These are phyloP conservation scores for Quercus tomentella DNA, from an alignment of 331 rosid species.

Conservation along the genomic window DNA sequence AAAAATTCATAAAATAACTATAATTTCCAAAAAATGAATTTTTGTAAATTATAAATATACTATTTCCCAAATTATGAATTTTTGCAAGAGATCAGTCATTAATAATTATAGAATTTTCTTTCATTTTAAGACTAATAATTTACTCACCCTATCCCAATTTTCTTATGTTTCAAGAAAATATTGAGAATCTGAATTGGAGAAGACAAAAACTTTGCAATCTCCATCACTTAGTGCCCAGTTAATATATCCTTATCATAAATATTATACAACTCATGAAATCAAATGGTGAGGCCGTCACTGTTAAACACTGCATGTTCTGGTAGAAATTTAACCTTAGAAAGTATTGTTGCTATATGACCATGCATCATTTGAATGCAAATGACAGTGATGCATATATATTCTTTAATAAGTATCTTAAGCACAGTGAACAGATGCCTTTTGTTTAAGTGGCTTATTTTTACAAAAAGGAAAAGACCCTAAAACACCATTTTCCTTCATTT, in stretches of 20 bases:
- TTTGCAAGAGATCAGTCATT: background rate
- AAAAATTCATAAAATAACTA: background rate
- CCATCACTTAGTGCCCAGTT: background rate
- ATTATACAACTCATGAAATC: background rate
- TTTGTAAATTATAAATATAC: too few species aligned
- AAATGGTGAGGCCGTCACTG: background rate
- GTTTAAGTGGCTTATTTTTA: background rate
- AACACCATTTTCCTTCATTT: background rate
- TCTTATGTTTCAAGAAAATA: background rate
- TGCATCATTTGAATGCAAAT: background rate
- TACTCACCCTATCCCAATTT: background rate
- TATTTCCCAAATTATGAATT: background rate
- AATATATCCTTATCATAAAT: background rate
- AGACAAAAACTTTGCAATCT: background rate
- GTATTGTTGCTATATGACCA: background rate
- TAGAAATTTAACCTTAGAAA: background rate
- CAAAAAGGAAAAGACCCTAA: background rate
- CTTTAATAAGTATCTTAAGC: too few species aligned
- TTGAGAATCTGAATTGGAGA: background rate
- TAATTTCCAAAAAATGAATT: too few species aligned
- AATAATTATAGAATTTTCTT: background rate
- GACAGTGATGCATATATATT: too few species aligned
- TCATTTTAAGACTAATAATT: background rate
- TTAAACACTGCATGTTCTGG: background rate
- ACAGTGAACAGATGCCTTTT: too few species aligned